Base-by-base conservation (phyloP, 768 basidiomycete genomes). In the Plicaturopsis crispa region DNA sequence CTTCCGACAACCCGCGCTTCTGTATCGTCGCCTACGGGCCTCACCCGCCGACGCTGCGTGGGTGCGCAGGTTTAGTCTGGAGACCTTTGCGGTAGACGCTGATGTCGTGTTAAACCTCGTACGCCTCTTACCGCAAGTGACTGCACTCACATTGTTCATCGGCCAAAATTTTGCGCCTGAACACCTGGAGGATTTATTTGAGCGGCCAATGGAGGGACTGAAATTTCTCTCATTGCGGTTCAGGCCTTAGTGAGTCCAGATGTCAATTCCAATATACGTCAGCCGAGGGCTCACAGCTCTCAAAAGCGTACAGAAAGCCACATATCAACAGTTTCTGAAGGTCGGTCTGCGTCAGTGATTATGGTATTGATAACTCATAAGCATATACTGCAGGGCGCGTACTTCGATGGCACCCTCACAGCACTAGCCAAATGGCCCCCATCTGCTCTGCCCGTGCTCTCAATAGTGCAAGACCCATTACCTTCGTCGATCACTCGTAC, bases 291-390 rank as follows among this genome's bases (percentile, higher is more conserved):
- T n/a, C n/a, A n/a, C n/a, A n/a, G n/a, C n/a, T n/a, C n/a, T n/a
- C n/a, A 11, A 24, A 44, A 82, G 84, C 36, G 80, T 86, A 7
- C 72, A 80, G 48, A 74, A 67, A 52, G 83, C 86, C 1, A 80
- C 73, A 1, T 93, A 92, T 54, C 78, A 80, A 46, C 84, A 84
- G 43, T 92, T 93, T 55, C 72, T 89, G 26, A 81, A 78, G 63
- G 84, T 76, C 40, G 36, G 50, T 26, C 19, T 12, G 31, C 23
- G 16, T 33, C 21, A 24, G 6, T 24, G 11, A 28, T 16, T 14
- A 19, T 21, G 8, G 43, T n/a, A 10, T 21, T 38, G 13, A 43
- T 38, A n/a, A 17, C 13, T 22, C 16, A 26, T 21, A 40, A 34
- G 32, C 19, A 24, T 35, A n/a, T 20, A 24, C 31, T 20, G 13